Evolutionary conservation across 2,329 filamentous ascomycete genomes (phyloP).

Genomic region (Colletotrichum navitas): DNA sequence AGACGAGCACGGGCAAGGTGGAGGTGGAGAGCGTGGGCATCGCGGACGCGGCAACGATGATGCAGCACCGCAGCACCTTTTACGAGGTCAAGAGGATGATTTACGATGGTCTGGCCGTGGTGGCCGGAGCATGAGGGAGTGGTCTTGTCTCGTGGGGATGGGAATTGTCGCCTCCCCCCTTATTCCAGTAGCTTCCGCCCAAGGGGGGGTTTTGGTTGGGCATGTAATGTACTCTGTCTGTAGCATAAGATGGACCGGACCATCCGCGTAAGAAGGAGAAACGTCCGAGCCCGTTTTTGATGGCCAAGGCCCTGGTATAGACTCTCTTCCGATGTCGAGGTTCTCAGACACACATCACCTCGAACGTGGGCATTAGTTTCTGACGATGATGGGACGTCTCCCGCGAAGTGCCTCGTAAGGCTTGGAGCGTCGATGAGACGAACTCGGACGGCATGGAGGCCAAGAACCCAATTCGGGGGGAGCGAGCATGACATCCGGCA

Average conservation of each 20-base stretch:
- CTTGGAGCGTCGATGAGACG: neutral
- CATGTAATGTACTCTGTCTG: constrained; percentile 9
- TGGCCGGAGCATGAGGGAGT: constrained; percentile 63
- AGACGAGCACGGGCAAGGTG: constrained; percentile 87
- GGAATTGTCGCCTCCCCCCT: neutral
- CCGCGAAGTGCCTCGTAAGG: neutral
- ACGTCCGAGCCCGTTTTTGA: neutral
- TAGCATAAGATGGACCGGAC: constrained; percentile 14
- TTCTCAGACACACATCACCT: neutral
- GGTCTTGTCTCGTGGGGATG: neutral
- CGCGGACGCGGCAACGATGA: constrained; percentile 54
- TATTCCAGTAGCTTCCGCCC: constrained; percentile 2
- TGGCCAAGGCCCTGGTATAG: neutral
- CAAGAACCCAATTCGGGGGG: neutral
- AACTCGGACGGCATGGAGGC: neutral
- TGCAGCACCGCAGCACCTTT: constrained; percentile 74
- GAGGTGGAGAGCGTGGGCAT: constrained; percentile 84
- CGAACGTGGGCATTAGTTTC: neutral
- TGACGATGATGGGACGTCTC: neutral
- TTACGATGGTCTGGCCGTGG: constrained; percentile 93
- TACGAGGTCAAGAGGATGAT: constrained; percentile 91
- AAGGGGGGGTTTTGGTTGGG: neutral
- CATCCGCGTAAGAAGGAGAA: neutral
- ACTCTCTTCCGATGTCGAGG: neutral
- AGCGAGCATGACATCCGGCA: constrained; percentile 7